These are phyloP conservation scores for Amaranthus tricolor DNA, from an alignment of 179 eudicot species.

Conservation along the genomic window DNA sequence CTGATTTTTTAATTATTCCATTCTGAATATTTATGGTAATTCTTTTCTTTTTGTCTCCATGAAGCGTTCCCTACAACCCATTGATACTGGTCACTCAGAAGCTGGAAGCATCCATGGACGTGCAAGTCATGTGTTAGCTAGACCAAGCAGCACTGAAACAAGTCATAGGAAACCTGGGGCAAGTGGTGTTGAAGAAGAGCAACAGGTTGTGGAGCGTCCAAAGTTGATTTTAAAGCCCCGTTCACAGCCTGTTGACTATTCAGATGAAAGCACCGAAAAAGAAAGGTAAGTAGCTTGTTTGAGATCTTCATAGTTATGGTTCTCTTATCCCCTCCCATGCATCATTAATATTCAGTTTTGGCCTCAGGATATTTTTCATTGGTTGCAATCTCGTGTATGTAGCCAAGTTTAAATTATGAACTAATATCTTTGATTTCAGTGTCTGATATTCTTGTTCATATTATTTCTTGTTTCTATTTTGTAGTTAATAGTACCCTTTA, in stretches of 20 bases:
- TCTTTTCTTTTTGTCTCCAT: conserved; percentile 11
- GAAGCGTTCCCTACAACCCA: conserved; percentile 40
- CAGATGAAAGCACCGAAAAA: conserved; percentile 40
- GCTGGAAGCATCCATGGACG: conserved; percentile 29
- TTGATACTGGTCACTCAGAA: conserved; percentile 33
- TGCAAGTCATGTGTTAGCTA: conserved; percentile 36
- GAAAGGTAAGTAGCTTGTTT: conserved; percentile 46
- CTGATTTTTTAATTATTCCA: neutral
- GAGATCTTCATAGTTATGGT: neutral
- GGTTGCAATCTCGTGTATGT: neutral
- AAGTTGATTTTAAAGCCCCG: conserved; percentile 82
- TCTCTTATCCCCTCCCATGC: neutral
- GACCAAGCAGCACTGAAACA: conserved; percentile 30
- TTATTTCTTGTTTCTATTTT: neutral
- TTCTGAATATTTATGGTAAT: neutral
- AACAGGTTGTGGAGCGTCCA: conserved; percentile 62
- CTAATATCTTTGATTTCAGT: neutral
- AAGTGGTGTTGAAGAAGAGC: conserved; percentile 31
- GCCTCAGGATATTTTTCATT: neutral
- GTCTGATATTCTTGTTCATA: no score
- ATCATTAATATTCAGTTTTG: neutral
- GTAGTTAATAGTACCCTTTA: neutral
- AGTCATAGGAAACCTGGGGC: conserved; percentile 35
- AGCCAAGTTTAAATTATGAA: neutral
- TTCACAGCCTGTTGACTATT: conserved; percentile 59